Percentiles rank a stretch among this genome's conserved stretches.
These are phyloP conservation scores for Diplodia intermedia DNA, from an alignment of 2,329 filamentous ascomycete genomes.

Conservation along the genomic window DNA sequence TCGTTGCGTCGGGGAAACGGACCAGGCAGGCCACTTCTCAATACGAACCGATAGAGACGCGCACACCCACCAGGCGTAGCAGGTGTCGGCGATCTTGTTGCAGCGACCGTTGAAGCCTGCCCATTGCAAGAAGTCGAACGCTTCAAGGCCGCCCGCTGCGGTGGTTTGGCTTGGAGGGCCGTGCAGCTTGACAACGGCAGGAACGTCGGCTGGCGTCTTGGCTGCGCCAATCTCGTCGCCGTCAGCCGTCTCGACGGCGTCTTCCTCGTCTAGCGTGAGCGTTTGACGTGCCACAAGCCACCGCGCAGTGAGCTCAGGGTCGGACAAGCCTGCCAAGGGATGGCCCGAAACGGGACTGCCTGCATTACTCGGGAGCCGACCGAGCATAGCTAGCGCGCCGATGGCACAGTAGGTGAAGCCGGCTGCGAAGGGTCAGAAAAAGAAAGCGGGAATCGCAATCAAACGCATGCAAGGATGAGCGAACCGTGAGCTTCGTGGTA, in stretches of 20 bases:
- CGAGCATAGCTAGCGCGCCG: slow-evolving; percentile 77
- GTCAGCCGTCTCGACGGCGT: slow-evolving; percentile 48
- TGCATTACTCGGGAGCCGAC: slow-evolving; percentile 58
- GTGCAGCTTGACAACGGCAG: slow-evolving; percentile 47
- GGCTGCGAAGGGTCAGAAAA: slow-evolving; percentile 56
- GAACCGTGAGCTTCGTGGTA: slow-evolving; percentile 83
- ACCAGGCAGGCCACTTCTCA: background rate
- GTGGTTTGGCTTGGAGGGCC: slow-evolving; percentile 38
- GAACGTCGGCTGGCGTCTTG: slow-evolving; percentile 50
- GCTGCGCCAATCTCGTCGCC: slow-evolving; percentile 49
- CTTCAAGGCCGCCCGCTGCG: slow-evolving; percentile 39
- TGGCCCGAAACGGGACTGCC: slow-evolving; percentile 18
- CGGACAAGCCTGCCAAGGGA: slow-evolving; percentile 42
- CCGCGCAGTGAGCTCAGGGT: slow-evolving; percentile 50
- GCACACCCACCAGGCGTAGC: slow-evolving; percentile 92
- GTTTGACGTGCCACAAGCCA: slow-evolving; percentile 60
- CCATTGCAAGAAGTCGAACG: slow-evolving; percentile 48
- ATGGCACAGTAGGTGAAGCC: slow-evolving; percentile 93
- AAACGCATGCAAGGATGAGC: slow-evolving; percentile 19
- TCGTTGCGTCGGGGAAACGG: background rate
- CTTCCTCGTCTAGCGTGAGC: slow-evolving; percentile 52
- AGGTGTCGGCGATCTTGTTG: slow-evolving; percentile 94
- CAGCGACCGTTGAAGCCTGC: slow-evolving; percentile 87
- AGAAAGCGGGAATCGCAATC: background rate
- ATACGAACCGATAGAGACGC: slow-evolving; percentile 62